Evolutionary conservation across 176 grass and related monocot species (phyloP).

Genomic region (Rhipidocladum racemiflorum): DNA sequence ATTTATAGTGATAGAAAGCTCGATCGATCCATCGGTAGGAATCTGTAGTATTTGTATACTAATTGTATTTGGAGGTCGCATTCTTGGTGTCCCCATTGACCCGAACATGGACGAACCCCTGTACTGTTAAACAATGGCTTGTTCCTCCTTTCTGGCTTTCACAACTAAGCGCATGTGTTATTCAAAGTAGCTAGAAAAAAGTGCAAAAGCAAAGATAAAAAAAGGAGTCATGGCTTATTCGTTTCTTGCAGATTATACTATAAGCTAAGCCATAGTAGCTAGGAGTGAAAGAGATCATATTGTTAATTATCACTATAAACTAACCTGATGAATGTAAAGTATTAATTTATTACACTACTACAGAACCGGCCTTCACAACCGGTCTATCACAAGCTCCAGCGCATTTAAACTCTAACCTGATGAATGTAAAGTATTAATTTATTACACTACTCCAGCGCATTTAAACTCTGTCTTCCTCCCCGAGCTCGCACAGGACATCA

Average conservation of each 20-base stretch:
- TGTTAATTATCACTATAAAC: not conserved
- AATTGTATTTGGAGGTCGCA: not conserved
- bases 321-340: not conserved
- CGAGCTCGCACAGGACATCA: too few relatives aligned
- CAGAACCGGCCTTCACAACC: too few relatives aligned
- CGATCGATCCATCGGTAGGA: not conserved
- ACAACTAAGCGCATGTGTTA: not conserved
- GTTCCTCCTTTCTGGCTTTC: not conserved
- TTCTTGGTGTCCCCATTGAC: not conserved
- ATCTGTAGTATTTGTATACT: not conserved
- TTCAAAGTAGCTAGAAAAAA: not conserved
- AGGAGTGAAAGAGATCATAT: not conserved
- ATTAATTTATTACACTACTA: not conserved
- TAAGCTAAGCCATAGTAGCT: not conserved
- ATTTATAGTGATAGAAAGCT: conserved; percentile 17
- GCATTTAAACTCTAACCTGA: too few relatives aligned
- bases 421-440: too few relatives aligned
- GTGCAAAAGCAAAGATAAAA: not conserved
- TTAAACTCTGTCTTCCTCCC: too few relatives aligned
- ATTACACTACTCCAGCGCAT: too few relatives aligned
- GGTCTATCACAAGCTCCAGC: too few relatives aligned
- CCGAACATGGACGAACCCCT: not conserved
- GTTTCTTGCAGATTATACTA: not conserved
- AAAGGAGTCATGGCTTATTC: not conserved
- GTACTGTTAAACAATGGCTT: not conserved